Evolutionary conservation across 148 eudicot genomes (phyloP).

Genomic region (Amaranthus palmeri): DNA sequence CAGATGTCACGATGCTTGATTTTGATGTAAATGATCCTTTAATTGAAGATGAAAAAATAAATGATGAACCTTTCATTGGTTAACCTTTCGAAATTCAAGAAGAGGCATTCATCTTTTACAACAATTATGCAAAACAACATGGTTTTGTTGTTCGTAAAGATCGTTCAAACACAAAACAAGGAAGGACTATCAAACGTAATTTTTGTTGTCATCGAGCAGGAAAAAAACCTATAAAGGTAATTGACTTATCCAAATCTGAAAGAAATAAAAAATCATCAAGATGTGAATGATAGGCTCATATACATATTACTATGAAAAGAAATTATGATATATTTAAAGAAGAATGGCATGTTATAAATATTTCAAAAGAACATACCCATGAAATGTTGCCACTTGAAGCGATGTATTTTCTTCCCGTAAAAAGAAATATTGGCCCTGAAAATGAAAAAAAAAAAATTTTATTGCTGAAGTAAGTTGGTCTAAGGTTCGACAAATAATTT

Average conservation of each 20-base stretch:
- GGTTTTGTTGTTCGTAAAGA: constrained; percentile 5
- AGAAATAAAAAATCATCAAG: constrained; percentile 4
- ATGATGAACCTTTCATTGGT: constrained; percentile 1
- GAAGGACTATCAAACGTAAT: not conserved
- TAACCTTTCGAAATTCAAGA: not conserved
- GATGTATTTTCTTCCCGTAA: not conserved
- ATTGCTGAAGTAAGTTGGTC: not conserved
- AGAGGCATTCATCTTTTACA: not conserved
- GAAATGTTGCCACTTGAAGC: not conserved
- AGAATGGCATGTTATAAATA: constrained; percentile 5
- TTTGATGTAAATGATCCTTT: not conserved
- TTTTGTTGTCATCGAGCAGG: constrained; percentile 2
- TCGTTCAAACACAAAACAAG: not conserved
- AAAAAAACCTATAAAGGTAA: not conserved
- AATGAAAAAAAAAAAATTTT: not conserved
- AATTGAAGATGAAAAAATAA: not conserved
- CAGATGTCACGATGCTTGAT: too few relatives aligned
- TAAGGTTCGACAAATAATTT: not conserved
- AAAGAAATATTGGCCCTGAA: not conserved
- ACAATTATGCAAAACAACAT: not conserved
- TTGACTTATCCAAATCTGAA: constrained; percentile 8
- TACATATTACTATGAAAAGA: not conserved
- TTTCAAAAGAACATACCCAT: constrained; percentile 1
- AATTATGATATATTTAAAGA: constrained; percentile 2
- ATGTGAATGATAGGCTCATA: constrained; percentile 2